These are phyloP conservation scores for Calonectria naviculata DNA, from an alignment of 2,329 filamentous ascomycete genomes.

Conservation along the genomic window DNA sequence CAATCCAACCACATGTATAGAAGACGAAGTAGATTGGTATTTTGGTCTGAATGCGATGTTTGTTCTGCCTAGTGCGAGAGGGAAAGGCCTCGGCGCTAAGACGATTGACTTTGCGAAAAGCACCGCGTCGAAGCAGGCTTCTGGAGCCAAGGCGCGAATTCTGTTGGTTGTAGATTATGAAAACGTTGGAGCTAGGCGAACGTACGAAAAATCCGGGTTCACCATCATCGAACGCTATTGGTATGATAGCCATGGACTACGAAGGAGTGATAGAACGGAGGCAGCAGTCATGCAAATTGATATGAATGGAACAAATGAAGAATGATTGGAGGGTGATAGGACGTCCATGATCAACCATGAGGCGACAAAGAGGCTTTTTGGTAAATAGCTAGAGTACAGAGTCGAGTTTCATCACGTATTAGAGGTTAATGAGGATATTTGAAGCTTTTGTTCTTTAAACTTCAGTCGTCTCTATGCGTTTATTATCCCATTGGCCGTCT, in stretches of 20 bases:
- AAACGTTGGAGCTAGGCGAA: constrained; percentile 11
- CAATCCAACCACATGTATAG: neutral
- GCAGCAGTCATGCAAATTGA: constrained; percentile 30
- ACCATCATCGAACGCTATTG: constrained; percentile 22
- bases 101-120: constrained; percentile 19
- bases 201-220: constrained; percentile 32
- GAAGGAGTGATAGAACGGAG: neutral
- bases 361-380: too few species aligned
- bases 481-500: too few species aligned
- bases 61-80: constrained; percentile 17
- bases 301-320: neutral
- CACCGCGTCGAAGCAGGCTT: neutral
- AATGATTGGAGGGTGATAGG: too few species aligned
- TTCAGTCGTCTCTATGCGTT: too few species aligned
- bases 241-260: constrained; percentile 17
- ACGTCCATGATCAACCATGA: too few species aligned
- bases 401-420: too few species aligned
- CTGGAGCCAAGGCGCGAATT: neutral
- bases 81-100: constrained; percentile 18
- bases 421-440: too few species aligned
- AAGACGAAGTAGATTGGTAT: neutral
- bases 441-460: too few species aligned
- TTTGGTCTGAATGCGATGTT: constrained; percentile 29
- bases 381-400: too few species aligned
- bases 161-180: constrained; percentile 21